These are phyloP conservation scores for Cucumis sativus DNA, from an alignment of 306 rosid species.

Conservation along the genomic window DNA sequence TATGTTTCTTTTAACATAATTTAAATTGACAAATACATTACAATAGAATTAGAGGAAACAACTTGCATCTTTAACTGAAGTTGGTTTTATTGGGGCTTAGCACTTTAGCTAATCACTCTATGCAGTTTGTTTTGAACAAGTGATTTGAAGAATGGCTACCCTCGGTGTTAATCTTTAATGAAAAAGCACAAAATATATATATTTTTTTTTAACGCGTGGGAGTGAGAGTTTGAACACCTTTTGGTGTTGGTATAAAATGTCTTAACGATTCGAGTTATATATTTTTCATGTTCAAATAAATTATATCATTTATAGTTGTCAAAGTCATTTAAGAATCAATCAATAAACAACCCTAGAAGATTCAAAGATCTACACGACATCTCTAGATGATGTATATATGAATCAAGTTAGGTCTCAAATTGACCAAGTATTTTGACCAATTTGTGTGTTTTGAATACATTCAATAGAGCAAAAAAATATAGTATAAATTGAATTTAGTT, in stretches of 20 bases:
- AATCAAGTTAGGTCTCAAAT: not conserved
- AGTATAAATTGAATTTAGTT: not conserved
- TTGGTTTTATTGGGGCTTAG: not conserved
- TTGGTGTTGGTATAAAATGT: not conserved
- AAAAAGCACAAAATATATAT: too few relatives aligned
- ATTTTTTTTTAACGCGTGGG: too few relatives aligned
- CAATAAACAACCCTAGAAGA: too few relatives aligned
- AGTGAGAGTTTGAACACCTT: not conserved
- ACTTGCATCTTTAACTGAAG: too few relatives aligned
- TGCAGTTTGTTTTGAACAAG: not conserved
- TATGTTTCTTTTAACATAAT: not conserved
- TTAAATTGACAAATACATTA: not conserved
- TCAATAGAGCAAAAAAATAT: not conserved
- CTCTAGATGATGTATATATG: not conserved
- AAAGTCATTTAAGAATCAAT: not conserved
- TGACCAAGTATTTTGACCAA: not conserved
- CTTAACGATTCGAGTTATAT: not conserved
- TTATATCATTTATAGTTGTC: not conserved
- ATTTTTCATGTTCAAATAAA: not conserved
- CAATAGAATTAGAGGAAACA: not conserved
- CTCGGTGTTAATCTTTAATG: not conserved
- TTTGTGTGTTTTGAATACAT: not conserved
- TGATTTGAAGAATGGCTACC: not conserved
- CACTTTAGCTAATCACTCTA: not conserved
- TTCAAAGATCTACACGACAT: not conserved